Evolutionary conservation across 345 rosid species (phyloP).

Genomic region (Sapria himalayana): DNA sequence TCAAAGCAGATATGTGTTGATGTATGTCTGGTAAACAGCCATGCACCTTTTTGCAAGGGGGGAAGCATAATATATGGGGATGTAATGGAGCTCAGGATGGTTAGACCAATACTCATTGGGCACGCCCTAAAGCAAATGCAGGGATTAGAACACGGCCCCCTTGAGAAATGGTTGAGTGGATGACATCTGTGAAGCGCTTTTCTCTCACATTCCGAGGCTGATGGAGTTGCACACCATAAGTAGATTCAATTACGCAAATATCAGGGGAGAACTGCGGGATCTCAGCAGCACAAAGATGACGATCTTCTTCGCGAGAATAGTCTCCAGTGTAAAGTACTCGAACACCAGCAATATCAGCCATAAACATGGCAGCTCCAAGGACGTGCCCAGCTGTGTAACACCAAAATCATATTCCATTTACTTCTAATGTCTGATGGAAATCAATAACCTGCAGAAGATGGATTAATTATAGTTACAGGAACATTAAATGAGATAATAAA

Average conservation of each 20-base stretch:
- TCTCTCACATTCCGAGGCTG: slow-evolving; percentile 71
- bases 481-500: no score
- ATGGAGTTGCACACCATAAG: slow-evolving; percentile 92
- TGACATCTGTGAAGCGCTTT: slow-evolving; percentile 86
- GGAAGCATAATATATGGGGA: slow-evolving; percentile 85
- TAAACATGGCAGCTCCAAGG: slow-evolving; percentile 97
- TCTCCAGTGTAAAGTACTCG: slow-evolving; percentile 89
- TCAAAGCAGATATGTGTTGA: slow-evolving; percentile 59
- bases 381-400: slow-evolving; percentile 98
- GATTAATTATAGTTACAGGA: no score
- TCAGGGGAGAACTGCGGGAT: slow-evolving; percentile 94
- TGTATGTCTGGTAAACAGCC: slow-evolving; percentile 92
- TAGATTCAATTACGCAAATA: slow-evolving; percentile 81
- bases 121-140: slow-evolving; percentile 68
- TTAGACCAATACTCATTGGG: slow-evolving; percentile 82
- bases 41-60: slow-evolving; percentile 93
- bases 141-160: slow-evolving; percentile 90
- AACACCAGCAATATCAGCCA: slow-evolving; percentile 91
- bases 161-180: slow-evolving; percentile 67
- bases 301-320: slow-evolving; percentile 84
- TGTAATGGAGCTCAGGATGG: slow-evolving; percentile 73
- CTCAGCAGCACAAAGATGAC: slow-evolving; percentile 93
- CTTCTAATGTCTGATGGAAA: slow-evolving; percentile 83
- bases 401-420: slow-evolving; percentile 84
- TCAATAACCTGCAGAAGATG: slow-evolving; percentile 41